A percentile compares a stretch with the other conserved stretches of the same genome.
phyloP scores from a whole-genome alignment of 83 land plant genomes.

The Diphasiastrum complanatum region DNA sequence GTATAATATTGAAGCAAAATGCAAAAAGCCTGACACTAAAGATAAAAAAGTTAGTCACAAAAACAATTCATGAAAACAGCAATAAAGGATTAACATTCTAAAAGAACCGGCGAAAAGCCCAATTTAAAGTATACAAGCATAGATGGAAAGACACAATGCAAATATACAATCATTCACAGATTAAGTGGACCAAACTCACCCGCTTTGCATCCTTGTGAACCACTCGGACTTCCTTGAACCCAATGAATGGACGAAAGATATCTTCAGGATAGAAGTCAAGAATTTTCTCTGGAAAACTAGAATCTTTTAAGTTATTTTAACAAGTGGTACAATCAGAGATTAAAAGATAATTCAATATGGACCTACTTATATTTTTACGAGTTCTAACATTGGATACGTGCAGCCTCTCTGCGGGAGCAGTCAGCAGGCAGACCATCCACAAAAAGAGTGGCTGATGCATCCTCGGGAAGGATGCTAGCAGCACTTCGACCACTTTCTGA shows the following conservation, averaged over 20 bases:
- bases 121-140: too few relatives aligned
- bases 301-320: not conserved
- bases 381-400: slow-evolving; percentile 25
- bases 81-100: too few relatives aligned
- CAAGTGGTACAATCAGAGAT: not conserved
- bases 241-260: slow-evolving; percentile 39
- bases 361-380: not conserved
- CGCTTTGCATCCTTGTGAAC: slow-evolving; percentile 42
- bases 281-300: not conserved
- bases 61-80: too few relatives aligned
- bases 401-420: slow-evolving; percentile 36
- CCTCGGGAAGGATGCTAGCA: slow-evolving; percentile 20
- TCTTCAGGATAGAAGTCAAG: slow-evolving; percentile 7
- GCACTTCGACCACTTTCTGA: too few relatives aligned
- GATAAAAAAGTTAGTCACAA: too few relatives aligned
- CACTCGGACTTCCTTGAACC: slow-evolving; percentile 43
- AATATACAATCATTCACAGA: too few relatives aligned
- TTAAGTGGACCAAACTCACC: too few relatives aligned
- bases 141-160: too few relatives aligned
- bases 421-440: slow-evolving; percentile 40
- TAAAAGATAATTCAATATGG: not conserved
- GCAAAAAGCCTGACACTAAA: too few relatives aligned
- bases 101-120: too few relatives aligned
- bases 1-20: too few relatives aligned
- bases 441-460: slow-evolving; percentile 35